Evolutionary conservation across 1,139 yeast species (phyloP).

Genomic region (Candida sp.): DNA sequence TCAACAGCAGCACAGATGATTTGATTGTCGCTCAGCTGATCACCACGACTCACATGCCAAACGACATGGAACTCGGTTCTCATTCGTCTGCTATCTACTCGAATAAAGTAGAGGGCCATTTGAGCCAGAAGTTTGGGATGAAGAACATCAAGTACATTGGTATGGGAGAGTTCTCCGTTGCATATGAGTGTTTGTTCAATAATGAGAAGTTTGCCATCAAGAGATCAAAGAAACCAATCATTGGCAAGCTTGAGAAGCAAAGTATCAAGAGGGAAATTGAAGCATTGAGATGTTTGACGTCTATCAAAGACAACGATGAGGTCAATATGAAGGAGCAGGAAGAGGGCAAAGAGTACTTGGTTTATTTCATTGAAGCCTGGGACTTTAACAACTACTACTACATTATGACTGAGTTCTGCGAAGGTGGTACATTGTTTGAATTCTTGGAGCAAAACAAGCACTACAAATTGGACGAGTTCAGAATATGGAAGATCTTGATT

Average conservation of each 20-base stretch:
- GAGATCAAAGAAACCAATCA: constrained; percentile 62
- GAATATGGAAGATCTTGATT: constrained; percentile 94
- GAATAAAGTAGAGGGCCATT: constrained; percentile 55
- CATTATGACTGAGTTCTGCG: constrained; percentile 96
- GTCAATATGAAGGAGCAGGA: constrained; percentile 59
- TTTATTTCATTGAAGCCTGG: constrained; percentile 88
- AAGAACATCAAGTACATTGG: constrained; percentile 73
- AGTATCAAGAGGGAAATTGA: constrained; percentile 46
- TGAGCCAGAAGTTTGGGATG: constrained; percentile 67
- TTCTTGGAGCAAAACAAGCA: constrained; percentile 73
- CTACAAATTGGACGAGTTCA: constrained; percentile 93
- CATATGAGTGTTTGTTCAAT: constrained; percentile 75
- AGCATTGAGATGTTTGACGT: constrained; percentile 45
- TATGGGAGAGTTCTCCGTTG: constrained; percentile 87
- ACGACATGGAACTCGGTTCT: constrained; percentile 9
- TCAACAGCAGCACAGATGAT: neutral
- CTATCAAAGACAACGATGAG: constrained; percentile 43
- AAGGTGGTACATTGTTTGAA: constrained; percentile 86
- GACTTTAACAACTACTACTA: constrained; percentile 75
- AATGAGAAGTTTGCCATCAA: constrained; percentile 82
- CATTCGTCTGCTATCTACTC: constrained; percentile 8
- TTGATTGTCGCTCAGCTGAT: constrained; percentile 5
- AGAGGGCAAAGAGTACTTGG: constrained; percentile 77
- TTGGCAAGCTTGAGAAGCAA: constrained; percentile 45
- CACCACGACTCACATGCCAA: constrained; percentile 3